Evolutionary conservation across 164 flowering plant species (phyloP), one percentile per base, ranked within the genome.

Genomic region (Berberis thunbergii): DNA sequence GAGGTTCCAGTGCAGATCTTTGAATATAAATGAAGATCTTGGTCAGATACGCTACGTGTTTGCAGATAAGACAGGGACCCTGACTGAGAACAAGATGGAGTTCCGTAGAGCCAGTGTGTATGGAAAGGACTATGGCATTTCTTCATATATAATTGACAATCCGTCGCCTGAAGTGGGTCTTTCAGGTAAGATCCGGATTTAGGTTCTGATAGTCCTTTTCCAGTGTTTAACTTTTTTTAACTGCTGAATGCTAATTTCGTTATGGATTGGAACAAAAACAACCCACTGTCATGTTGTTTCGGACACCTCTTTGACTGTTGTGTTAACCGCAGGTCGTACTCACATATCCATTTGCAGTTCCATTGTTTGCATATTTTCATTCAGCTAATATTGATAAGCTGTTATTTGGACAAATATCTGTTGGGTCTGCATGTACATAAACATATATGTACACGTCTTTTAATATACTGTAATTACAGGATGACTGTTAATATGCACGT

Each of bases 21-120:
- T 91, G 78, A 91, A 87, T 75, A 91, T 91, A 61, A 91, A 91
- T 76, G 97, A 91, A 79, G 97, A 91, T 67, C 78, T 88, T 73
- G 97, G 97, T 65, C 97, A 91, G 74, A 79, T 91, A 61, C 87
- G 91, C 1, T 91, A 91, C 70, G 68, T 91, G 43, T 88, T 91
- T 64, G 83, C 96, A 8, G 97, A 91, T 70, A 91, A 91, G 73
- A 91, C 97, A 0, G 97, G 97, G 52, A 88, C 97, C 52, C 81
- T 91, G 4, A 91, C 96, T 38, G 89, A 91, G 74, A 91, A 91
- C 83, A 91, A 88, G 72, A 91, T 91, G 97, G 96, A 88, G 75
- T 91, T 91, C 64, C 78, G 63, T 50, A 81, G 70, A 70, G 96
- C 97, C 64, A 87, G 86, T 68, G 71, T 91, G 1, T 73, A 64